Evolutionary conservation across 1,139 yeast species (phyloP).

Genomic region (Ashbya aceris): DNA sequence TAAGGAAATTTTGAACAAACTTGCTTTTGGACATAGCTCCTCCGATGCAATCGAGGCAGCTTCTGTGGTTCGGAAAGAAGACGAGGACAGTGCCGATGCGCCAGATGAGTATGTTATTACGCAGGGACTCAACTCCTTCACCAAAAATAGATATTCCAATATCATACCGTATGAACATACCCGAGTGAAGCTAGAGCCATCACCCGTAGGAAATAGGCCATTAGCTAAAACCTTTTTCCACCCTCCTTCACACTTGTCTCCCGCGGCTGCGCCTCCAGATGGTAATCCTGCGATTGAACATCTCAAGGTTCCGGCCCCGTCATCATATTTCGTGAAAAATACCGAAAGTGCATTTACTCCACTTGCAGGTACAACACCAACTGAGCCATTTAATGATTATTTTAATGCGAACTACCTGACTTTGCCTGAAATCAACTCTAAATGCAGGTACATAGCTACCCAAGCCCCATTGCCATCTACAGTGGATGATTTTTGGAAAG

Average conservation of each 20-base stretch:
- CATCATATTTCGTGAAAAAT: constrained; percentile 2
- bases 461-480: constrained; percentile 80
- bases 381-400: constrained; percentile 36
- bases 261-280: background rate
- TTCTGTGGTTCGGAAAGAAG: constrained; percentile 2
- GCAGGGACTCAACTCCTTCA: constrained; percentile 61
- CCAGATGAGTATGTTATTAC: constrained; percentile 41
- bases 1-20: constrained; percentile 4
- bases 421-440: constrained; percentile 31
- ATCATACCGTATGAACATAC: constrained; percentile 78
- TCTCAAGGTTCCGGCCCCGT: constrained; percentile 3
- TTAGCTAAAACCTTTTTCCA: background rate
- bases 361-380: constrained; percentile 4
- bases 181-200: constrained; percentile 47
- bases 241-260: background rate
- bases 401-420: constrained; percentile 54
- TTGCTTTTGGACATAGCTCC: background rate
- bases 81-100: constrained; percentile 17
- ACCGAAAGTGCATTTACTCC: constrained; percentile 3
- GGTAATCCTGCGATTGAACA: background rate
- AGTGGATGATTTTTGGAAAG: constrained; percentile 74
- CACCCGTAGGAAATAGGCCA: constrained; percentile 22
- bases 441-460: constrained; percentile 59
- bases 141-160: constrained; percentile 71
- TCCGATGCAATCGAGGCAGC: background rate